Base-by-base conservation (phyloP, 2,329 filamentous ascomycete species). In the Pseudocercospora fuligena region DNA sequence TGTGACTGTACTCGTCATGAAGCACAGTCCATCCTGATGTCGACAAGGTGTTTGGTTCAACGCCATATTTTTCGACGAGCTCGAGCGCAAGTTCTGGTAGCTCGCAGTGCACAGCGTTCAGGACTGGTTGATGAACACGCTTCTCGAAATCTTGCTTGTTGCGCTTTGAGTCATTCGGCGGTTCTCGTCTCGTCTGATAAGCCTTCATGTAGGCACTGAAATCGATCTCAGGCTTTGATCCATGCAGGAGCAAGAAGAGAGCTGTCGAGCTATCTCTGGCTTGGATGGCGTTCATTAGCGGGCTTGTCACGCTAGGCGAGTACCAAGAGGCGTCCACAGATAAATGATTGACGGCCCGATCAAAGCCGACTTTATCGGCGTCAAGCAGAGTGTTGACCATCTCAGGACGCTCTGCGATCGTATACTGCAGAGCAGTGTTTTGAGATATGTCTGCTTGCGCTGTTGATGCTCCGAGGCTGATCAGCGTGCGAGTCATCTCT, bases 401-500 rank as follows among this genome's bases (percentile, higher is more conserved):
- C 2, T 81, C 78, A 29, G 85, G 83, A 2, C 84, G 81, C 19
- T 81, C 78, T n/a, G 84, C 80, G 0, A 90, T 84, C 63, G 88
- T 87, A 66, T 87, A 87, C 67, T 92, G 87, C 66, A 96, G 83
- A 0, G 86, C 88, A 1, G 91, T 93, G 31, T 84, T 81, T 3
- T 88, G 85, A 8, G 85, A 80, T 40, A 86, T 75, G 70, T 94
- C 92, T 0, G 89, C 92, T 76, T 95, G 92, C 0, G 90, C 87
- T 36, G 85, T 88, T 0, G 90, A 90, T 1, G 91, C 91, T 0
- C 92, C 92, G 1, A 93, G 84, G 54, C 86, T 83, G 31, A 96
- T 79, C 8, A 96, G 83, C 0, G 87, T 83, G 56, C 84, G 80
- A 0, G 86, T 83, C 86, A 94, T 94, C 14, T 83, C 82, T 67